Percentiles rank a stretch among this genome's conserved stretches.
Evolutionary conservation across 2,329 filamentous ascomycete species (phyloP).

Genomic region (Thermoascus crustaceus): DNA sequence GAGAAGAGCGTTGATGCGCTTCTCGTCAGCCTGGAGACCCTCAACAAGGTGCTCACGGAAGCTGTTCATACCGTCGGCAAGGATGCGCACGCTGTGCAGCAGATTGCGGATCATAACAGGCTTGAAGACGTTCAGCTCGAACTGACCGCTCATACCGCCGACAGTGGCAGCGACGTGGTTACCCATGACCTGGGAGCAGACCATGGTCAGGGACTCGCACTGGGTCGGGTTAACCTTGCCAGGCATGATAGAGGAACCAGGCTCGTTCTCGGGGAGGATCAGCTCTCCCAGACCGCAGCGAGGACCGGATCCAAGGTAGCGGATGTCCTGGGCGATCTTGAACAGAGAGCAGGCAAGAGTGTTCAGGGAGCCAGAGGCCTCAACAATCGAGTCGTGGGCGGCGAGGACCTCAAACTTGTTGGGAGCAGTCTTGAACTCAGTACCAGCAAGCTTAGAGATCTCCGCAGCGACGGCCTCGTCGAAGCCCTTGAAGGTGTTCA

Average conservation of each 20-base stretch:
- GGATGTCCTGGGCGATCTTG: constrained; percentile 97
- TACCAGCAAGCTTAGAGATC: constrained; percentile 86
- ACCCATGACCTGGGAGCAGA: constrained; percentile 95
- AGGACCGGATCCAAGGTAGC: constrained; percentile 91
- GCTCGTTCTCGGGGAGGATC: constrained; percentile 92
- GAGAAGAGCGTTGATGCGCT: constrained; percentile 79
- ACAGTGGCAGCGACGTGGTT: constrained; percentile 92
- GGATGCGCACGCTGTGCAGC: constrained; percentile 79
- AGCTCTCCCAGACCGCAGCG: constrained; percentile 94
- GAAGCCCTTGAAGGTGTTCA: constrained; percentile 96
- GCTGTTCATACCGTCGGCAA: constrained; percentile 86
- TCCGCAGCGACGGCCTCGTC: constrained; percentile 87
- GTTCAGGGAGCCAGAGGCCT: constrained; percentile 89
- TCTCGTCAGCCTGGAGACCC: constrained; percentile 86
- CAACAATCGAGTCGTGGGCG: constrained; percentile 90
- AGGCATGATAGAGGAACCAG: constrained; percentile 96
- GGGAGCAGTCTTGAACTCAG: constrained; percentile 87
- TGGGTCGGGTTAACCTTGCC: constrained; percentile 99
- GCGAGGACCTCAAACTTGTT: constrained; percentile 99
- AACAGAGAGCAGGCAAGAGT: constrained; percentile 83
- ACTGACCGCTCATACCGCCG: constrained; percentile 94
- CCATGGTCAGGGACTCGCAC: constrained; percentile 95
- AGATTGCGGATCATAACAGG: constrained; percentile 92
- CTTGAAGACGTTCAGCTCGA: constrained; percentile 99
- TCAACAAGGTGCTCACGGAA: constrained; percentile 90